phyloP scores from a whole-genome alignment of 1,139 yeast genomes.

The Saccharomycopsis crataegensis region DNA sequence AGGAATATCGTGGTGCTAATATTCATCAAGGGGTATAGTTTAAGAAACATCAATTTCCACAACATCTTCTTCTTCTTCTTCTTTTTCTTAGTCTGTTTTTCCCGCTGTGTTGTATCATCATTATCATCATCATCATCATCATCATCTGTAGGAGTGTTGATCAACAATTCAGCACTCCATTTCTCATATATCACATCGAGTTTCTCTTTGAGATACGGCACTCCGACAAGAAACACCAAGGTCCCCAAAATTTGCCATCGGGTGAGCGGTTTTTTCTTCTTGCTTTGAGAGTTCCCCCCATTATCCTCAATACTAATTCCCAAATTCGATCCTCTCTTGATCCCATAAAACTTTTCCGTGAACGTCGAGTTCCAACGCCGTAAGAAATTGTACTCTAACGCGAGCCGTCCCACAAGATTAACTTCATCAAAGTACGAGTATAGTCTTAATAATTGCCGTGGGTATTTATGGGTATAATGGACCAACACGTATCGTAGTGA shows the following conservation, averaged over 20 bases:
- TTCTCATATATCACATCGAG: constrained; percentile 59
- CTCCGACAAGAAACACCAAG: constrained; percentile 54
- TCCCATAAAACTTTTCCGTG: constrained; percentile 87
- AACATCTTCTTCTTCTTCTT: constrained; percentile 24
- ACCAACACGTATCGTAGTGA: constrained; percentile 74
- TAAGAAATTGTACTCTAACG: constrained; percentile 70
- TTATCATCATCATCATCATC: neutral
- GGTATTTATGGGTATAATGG: constrained; percentile 74
- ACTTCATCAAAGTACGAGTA: constrained; percentile 75
- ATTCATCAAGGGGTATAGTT: constrained; percentile 54
- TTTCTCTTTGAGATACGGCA: constrained; percentile 65
- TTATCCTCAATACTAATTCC: constrained; percentile 2
- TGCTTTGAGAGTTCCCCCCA: constrained; percentile 40
- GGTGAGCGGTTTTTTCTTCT: constrained; percentile 48
- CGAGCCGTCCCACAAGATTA: constrained; percentile 51
- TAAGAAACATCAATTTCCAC: constrained; percentile 42
- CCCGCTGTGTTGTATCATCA: neutral
- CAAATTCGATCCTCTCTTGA: constrained; percentile 48
- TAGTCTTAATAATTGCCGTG: constrained; percentile 54
- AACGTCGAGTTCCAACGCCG: constrained; percentile 77
- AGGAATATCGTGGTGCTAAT: constrained; percentile 43
- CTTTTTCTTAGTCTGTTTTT: no score
- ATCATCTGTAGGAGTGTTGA: constrained; percentile 3
- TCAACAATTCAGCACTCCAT: constrained; percentile 49
- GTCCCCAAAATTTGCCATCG: constrained; percentile 49